Base-by-base conservation (phyloP, 768 basidiomycete species). In the Tricholoma matsutake region DNA sequence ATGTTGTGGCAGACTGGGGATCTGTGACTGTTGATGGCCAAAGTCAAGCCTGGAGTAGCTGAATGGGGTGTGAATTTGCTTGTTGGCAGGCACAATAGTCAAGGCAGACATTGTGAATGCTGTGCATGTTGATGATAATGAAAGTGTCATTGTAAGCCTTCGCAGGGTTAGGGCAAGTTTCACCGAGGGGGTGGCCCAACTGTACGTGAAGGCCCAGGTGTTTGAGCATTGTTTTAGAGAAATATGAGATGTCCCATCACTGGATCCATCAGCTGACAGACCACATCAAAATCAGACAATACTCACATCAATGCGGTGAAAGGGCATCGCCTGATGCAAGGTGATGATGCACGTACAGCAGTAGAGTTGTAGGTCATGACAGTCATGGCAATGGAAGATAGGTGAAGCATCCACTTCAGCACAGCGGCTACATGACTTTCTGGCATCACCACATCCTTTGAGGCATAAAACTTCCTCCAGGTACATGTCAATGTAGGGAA, bases 1-100 rank as follows among this genome's bases (percentile, higher is more conserved):
- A 67, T 0, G 75, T 75, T 3, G 63, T 63, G 0, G 65, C 66
- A 2, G 73, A 74, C 16, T 64, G 56, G 6, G 77, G 77, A 3
- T 66, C 31, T 0, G 55, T 28, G 2, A 63, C 52, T 1, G 73
- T 78, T 0, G 76, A 72, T 1, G 78, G 77, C 55, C 67, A 76
- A 51, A 65, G 68, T 10, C 69, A 56, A 29, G 47, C 54, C 0
- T 66, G 68, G 10, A 76, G 67, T 16, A 77, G 65, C 60, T 77
- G 76, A 2, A 63, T 58, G 10, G 60, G 45, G 2, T 54, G 67
- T 1, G 61, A 56, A 8, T 54, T 22, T 37, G 35, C 18, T 1
- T 56, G 31, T 4, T 67, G 63, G 61, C 76, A 78, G 3, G 60
- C 63, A 57, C 76, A 78, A 57, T 67, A 77, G 54, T 69, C 65